Evolutionary conservation across 495 filamentous ascomycete genomes (phyloP), one percentile per base, ranked within the genome.

Genomic region (Penicillium fimorum): DNA sequence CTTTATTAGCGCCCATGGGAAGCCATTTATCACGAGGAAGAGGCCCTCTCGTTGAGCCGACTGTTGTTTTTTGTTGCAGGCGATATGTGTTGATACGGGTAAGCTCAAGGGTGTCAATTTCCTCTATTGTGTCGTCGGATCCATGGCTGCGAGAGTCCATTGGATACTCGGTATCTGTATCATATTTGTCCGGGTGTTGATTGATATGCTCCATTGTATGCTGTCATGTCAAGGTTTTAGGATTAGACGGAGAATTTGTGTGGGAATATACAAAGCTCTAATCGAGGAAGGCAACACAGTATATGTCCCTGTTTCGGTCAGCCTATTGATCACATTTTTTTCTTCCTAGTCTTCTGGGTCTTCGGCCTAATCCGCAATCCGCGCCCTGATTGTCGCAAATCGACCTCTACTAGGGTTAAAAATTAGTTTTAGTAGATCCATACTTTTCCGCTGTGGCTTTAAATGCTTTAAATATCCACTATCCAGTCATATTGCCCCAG

Each of bases 1-100:
- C 71, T 47, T 68, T 74, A 10, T 69, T 70, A 4, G 62, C 66
- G 1, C 71, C 71, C 57, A 74, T 61, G 1, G 69, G 57, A 18
- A 70, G 64, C 67, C 65, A 67, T 55, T 52, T 57, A 10, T 68
- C 65, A 25, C 57, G 63, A 9, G 67, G 62, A n/a, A 40, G 51
- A 12, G 60, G 66, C 18, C 65, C 66, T 12, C 61, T 54, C 10
- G 30, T 65, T 17, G 69, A 71, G 9, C 66, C 69, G 25, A 69
- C 59, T 0, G 69, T 69, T 9, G 55, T 53, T 24, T 63, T 66
- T 25, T 71, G 67, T 44, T 70, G 69, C 10, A 70, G 53, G 27
- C 66, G 65, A 44, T 62, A 69, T 1, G 66, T 71, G 44, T 71
- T 61, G 59, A 70, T 70, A 2, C 66, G 58, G 15, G 65, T 57